Evolutionary conservation across 306 rosid species (phyloP).

Genomic region (Quercus engelmannii): DNA sequence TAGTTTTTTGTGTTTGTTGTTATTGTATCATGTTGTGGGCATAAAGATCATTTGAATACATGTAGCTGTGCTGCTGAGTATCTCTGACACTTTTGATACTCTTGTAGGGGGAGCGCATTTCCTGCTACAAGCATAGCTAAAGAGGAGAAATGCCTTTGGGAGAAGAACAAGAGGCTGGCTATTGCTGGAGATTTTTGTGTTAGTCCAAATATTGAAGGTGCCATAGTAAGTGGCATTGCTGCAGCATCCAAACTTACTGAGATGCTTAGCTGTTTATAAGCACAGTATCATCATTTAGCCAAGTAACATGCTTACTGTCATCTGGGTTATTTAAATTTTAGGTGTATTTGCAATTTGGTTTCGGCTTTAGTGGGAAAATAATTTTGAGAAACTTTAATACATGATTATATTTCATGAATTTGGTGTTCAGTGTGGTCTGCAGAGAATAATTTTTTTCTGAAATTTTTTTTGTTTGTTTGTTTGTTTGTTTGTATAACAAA

Average conservation of each 20-base stretch:
- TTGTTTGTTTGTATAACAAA: not conserved
- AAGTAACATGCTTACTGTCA: not conserved
- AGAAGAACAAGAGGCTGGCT: conserved; percentile 66
- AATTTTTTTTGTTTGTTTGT: too few species aligned
- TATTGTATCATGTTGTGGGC: not conserved
- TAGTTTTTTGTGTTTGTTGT: not conserved
- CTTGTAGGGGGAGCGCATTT: conserved; percentile 86
- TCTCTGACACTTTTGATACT: conserved; percentile 1
- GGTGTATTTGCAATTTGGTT: not conserved
- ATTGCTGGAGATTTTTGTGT: conserved; percentile 91
- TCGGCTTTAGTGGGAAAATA: not conserved
- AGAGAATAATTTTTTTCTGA: not conserved
- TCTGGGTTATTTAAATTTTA: not conserved
- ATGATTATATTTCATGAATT: not conserved
- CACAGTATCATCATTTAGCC: not conserved
- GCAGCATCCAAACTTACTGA: conserved; percentile 70
- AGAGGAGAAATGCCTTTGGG: conserved; percentile 81
- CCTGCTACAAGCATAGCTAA: conserved; percentile 69
- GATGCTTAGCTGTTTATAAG: conserved; percentile 43
- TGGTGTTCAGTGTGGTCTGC: not conserved
- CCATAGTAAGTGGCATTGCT: conserved; percentile 75
- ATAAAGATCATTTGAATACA: not conserved
- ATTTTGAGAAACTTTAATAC: not conserved
- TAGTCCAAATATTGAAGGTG: conserved; percentile 87
- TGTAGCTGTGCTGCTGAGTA: not conserved